Percentiles rank a stretch among this genome's conserved stretches.
Conservation (phyloP, 768 basidiomycete genomes). For the Mycena galopus region DNA sequence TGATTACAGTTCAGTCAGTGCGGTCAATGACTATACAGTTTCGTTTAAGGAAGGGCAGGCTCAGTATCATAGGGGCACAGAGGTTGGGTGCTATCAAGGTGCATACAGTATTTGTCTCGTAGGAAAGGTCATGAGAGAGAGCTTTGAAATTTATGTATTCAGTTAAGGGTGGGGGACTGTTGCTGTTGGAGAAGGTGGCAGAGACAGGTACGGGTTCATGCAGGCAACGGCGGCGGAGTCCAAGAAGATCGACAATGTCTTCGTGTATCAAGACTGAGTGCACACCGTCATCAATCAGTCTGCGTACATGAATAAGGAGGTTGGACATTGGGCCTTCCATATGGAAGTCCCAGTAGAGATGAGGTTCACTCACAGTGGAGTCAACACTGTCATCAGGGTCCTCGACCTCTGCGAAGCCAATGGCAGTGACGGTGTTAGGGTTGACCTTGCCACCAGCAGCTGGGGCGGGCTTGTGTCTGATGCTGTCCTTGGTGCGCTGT, state of each 20-base stretch:
- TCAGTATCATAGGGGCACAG: background rate
- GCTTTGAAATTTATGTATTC: background rate
- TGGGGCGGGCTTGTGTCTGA: too few species aligned
- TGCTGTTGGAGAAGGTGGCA: too few species aligned
- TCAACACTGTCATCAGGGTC: too few species aligned
- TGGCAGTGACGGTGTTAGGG: too few species aligned
- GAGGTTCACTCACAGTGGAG: background rate
- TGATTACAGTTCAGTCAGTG: background rate
- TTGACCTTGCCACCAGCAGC: too few species aligned
- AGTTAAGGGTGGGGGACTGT: background rate
- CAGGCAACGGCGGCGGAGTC: too few species aligned
- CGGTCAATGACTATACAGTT: background rate
- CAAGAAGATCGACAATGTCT: too few species aligned
- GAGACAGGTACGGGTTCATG: too few species aligned
- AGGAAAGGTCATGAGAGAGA: background rate
- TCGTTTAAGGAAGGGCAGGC: background rate
- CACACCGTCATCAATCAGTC: background rate
- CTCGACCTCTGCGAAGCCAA: too few species aligned
- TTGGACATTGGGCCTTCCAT: background rate
- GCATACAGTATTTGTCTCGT: background rate
- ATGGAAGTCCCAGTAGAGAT: background rate
- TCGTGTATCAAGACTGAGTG: too few species aligned
- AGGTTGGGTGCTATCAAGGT: background rate
- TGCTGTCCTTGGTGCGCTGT: too few species aligned
- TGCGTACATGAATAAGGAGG: background rate